Conservation (phyloP, 2,329 filamentous ascomycete species). For the Penicillium brevicompactum region DNA sequence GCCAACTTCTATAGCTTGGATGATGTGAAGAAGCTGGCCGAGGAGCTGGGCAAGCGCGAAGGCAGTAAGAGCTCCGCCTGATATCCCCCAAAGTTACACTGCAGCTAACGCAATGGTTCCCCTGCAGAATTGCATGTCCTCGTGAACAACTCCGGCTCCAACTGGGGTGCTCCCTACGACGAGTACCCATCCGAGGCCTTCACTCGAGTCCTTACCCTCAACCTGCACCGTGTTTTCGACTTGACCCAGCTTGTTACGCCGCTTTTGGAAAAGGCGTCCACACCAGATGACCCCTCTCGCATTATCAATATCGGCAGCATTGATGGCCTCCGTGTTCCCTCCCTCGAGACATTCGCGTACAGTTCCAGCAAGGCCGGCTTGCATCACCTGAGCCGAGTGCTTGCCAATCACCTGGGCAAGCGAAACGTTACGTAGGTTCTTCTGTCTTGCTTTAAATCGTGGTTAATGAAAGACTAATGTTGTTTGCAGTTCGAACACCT, state of each 20-base stretch:
- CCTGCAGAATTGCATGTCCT: constrained; percentile 49
- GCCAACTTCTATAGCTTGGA: constrained; percentile 57
- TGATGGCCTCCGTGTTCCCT: constrained; percentile 57
- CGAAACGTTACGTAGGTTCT: constrained; percentile 56
- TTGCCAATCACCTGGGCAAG: constrained; percentile 54
- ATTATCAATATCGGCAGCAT: constrained; percentile 59
- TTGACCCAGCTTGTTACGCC: constrained; percentile 50
- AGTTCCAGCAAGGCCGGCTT: constrained; percentile 57
- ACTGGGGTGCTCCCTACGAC: constrained; percentile 60
- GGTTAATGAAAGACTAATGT: constrained; percentile 29
- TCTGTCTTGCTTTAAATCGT: background rate
- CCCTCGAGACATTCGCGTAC: constrained; percentile 55
- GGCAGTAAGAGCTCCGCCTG: constrained; percentile 59
- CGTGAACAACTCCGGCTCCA: constrained; percentile 57
- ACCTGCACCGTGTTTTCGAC: constrained; percentile 58
- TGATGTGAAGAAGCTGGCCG: constrained; percentile 51
- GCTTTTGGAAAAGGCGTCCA: constrained; percentile 50
- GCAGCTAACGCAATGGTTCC: background rate
- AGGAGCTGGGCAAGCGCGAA: constrained; percentile 51
- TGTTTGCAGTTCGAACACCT: constrained; percentile 58
- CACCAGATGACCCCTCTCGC: constrained; percentile 46
- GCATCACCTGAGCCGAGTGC: constrained; percentile 55
- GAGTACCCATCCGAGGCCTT: constrained; percentile 60
- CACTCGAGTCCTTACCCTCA: constrained; percentile 59
- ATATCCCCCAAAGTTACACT: background rate